Conservation (phyloP, 345 rosid species). For the Salix udensis region DNA sequence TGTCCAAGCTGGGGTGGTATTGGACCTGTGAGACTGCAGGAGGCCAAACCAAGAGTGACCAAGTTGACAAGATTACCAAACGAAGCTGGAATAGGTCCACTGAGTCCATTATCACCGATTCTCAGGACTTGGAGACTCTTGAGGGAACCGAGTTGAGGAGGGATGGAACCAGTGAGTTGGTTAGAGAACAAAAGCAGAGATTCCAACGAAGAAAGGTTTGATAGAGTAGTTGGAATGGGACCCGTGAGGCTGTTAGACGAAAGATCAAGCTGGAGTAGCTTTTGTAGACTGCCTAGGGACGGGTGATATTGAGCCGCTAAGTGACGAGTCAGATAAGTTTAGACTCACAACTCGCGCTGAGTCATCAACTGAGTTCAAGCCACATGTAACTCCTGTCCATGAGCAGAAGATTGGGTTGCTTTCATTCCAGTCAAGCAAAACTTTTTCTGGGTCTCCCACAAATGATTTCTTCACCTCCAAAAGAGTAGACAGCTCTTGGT, state of each 20-base stretch:
- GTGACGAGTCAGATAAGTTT: conserved; percentile 57
- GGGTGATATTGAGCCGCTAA: conserved; percentile 73
- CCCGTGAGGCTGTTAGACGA: conserved; percentile 78
- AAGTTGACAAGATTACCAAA: conserved; percentile 55
- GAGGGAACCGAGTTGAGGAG: conserved; percentile 65
- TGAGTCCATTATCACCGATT: conserved; percentile 81
- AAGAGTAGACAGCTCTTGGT: conserved; percentile 42
- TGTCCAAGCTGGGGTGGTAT: conserved; percentile 64
- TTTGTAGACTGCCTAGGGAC: conserved; percentile 50
- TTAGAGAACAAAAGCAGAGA: conserved; percentile 78
- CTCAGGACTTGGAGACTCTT: conserved; percentile 50
- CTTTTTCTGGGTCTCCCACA: conserved; percentile 25
- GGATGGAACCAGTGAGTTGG: conserved; percentile 78
- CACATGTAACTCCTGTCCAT: conserved; percentile 76
- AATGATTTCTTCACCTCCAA: conserved; percentile 57
- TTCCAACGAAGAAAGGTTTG: conserved; percentile 71
- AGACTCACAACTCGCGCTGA: conserved; percentile 45
- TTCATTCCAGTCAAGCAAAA: conserved; percentile 53
- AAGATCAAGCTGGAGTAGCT: conserved; percentile 89
- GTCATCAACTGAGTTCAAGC: conserved; percentile 20
- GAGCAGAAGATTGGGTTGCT: conserved; percentile 50
- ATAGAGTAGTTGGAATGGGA: conserved; percentile 80
- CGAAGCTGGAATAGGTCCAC: conserved; percentile 63
- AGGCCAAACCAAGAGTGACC: conserved; percentile 64
- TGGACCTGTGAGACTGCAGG: conserved; percentile 63